A percentile compares a stretch with the other conserved stretches of the same genome.
Conservation (phyloP, 495 filamentous ascomycete genomes). For the Daldinia bambusicola region DNA sequence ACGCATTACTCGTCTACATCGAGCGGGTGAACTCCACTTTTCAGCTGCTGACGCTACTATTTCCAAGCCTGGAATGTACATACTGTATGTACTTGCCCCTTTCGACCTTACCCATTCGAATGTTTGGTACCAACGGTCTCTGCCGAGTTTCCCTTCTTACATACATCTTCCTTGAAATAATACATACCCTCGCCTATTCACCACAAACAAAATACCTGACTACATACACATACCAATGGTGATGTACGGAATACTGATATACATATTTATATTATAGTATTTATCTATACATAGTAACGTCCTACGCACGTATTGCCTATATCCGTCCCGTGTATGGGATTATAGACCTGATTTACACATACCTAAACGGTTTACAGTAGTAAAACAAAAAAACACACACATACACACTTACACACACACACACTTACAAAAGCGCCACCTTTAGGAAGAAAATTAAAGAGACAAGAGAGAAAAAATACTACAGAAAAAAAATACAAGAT, state of each 20-base stretch:
- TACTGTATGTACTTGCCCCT: constrained; percentile 36
- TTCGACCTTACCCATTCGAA: constrained; percentile 25
- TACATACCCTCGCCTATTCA: constrained; percentile 16
- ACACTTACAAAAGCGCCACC: constrained; percentile 21
- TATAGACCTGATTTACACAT: constrained; percentile 18
- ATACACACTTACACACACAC: constrained; percentile 4
- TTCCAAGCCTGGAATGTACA: constrained; percentile 37
- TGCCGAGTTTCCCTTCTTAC: constrained; percentile 24
- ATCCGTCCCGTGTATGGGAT: constrained; percentile 14
- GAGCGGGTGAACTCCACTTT: constrained; percentile 36
- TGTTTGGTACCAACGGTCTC: constrained; percentile 38
- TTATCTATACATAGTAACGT: neutral
- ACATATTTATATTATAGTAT: too few species aligned
- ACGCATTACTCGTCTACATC: constrained; percentile 24
- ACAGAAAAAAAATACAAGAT: constrained; percentile 20
- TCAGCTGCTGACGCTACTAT: constrained; percentile 45
- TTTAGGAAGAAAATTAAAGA: constrained; percentile 14
- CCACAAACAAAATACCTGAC: neutral
- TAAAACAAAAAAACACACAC: neutral
- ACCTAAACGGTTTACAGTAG: constrained; percentile 4
- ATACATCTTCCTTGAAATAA: constrained; percentile 13
- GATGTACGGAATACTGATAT: too few species aligned
- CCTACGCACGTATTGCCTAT: constrained; percentile 15
- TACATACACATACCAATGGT: too few species aligned
- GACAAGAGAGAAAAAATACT: neutral